Percentiles rank a stretch among this genome's conserved stretches.
phyloP scores from a whole-genome alignment of 148 eudicot species.

The Camellia lanceoleosa region DNA sequence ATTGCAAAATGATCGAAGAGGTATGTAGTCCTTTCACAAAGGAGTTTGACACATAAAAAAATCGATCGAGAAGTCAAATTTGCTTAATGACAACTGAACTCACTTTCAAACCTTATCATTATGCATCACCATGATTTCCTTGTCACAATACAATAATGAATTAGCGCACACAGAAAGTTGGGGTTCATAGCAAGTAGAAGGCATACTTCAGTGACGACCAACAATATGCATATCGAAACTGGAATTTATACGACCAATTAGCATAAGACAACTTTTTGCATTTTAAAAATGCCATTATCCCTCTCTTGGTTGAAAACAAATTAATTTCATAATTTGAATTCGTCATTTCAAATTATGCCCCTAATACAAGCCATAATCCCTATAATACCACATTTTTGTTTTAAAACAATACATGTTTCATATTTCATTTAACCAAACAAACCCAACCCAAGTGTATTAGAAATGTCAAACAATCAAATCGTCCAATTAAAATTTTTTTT shows the following conservation, averaged over 20 bases:
- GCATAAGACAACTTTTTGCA: background rate
- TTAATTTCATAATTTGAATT: no score
- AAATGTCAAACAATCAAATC: background rate
- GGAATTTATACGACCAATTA: background rate
- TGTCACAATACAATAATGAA: background rate
- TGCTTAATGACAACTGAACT: background rate
- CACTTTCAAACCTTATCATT: background rate
- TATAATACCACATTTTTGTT: no score
- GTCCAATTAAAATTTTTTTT: background rate
- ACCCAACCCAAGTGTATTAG: background rate
- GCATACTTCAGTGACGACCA: background rate
- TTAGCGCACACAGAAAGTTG: background rate
- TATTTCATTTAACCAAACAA: background rate
- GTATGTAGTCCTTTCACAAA: background rate
- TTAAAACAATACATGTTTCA: background rate
- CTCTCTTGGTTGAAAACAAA: no score
- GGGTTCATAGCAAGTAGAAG: background rate
- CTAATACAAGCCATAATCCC: no score
- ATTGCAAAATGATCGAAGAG: background rate
- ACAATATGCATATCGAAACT: background rate
- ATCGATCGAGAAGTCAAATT: background rate
- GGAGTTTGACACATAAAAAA: background rate
- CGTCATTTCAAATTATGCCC: no score
- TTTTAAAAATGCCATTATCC: no score
- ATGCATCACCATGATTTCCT: background rate